Conservation (phyloP, 768 basidiomycete species). For the Rhizopogon vesiculosus region DNA sequence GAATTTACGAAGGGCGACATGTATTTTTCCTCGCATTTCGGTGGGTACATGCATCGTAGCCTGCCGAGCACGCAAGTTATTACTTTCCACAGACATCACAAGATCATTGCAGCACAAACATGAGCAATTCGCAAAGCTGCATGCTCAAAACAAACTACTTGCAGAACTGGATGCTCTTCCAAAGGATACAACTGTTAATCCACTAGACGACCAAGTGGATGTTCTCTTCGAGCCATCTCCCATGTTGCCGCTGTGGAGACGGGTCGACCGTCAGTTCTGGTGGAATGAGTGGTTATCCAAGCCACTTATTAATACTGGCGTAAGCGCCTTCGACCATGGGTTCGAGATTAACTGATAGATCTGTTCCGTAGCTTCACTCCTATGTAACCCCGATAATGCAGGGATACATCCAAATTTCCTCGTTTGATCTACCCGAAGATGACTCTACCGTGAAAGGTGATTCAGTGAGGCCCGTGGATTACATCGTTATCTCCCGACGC, state of each 20-base stretch:
- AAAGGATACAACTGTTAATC: slow-evolving; percentile 22
- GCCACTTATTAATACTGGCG: slow-evolving; percentile 84
- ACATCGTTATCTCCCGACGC: slow-evolving; percentile 80
- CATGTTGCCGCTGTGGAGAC: slow-evolving; percentile 83
- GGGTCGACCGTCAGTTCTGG: slow-evolving; percentile 90
- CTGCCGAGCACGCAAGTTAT: neutral
- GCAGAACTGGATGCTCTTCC: slow-evolving; percentile 53
- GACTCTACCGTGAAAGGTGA: slow-evolving; percentile 32
- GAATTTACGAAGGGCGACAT: slow-evolving; percentile 83
- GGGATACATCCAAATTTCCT: slow-evolving; percentile 79
- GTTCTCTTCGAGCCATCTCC: slow-evolving; percentile 67
- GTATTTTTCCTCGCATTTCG: slow-evolving; percentile 87
- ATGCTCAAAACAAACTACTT: slow-evolving; percentile 55
- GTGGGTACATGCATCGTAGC: slow-evolving; percentile 33
- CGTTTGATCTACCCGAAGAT: slow-evolving; percentile 54
- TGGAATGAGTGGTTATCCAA: slow-evolving; percentile 91
- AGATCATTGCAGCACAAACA: slow-evolving; percentile 79
- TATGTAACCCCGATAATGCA: slow-evolving; percentile 92
- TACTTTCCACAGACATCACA: slow-evolving; percentile 58
- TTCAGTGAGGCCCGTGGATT: slow-evolving; percentile 50
- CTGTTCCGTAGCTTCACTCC: slow-evolving; percentile 55
- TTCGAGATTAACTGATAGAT: neutral
- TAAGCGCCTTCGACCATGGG: slow-evolving; percentile 30
- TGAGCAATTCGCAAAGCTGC: slow-evolving; percentile 52
- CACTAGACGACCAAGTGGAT: slow-evolving; percentile 37